Percentiles rank a stretch among this genome's conserved stretches.
Evolutionary conservation across 129 eudicot species (phyloP).

Genomic region (Ambrosia artemisiifolia): DNA sequence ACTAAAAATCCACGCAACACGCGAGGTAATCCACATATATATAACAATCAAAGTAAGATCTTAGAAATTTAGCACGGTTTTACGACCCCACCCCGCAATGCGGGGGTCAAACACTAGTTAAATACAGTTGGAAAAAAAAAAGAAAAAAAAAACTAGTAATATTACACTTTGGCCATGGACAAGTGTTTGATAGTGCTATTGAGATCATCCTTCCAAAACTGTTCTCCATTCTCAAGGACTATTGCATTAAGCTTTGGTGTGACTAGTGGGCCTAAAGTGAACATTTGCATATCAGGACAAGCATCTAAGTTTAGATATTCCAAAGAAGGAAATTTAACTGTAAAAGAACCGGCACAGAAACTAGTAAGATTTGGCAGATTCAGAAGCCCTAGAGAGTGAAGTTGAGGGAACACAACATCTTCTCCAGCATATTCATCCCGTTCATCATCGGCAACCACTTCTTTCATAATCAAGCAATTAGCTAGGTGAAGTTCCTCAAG

Average conservation of each 20-base stretch:
- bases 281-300: conserved; percentile 26
- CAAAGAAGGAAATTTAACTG: conserved; percentile 23
- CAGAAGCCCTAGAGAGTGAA: conserved; percentile 15
- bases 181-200: conserved; percentile 28
- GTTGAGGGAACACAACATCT: conserved; percentile 23
- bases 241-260: conserved; percentile 29
- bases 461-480: conserved; percentile 9
- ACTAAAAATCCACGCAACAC: too few species aligned
- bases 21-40: too few species aligned
- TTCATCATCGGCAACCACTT: conserved; percentile 18
- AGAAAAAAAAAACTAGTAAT: too few species aligned
- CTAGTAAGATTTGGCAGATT: conserved; percentile 18
- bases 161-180: conserved; percentile 8
- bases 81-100: too few species aligned
- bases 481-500: conserved; percentile 17
- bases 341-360: conserved; percentile 15
- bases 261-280: conserved; percentile 6
- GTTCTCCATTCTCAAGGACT: conserved; percentile 2
- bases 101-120: too few species aligned
- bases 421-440: background rate
- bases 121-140: too few species aligned
- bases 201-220: conserved; percentile 19
- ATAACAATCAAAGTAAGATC: too few species aligned
- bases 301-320: conserved; percentile 22
- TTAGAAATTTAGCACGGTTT: too few species aligned